These are phyloP conservation scores for Fraxinus excelsior DNA, from an alignment of 257 asterid species.

Conservation along the genomic window DNA sequence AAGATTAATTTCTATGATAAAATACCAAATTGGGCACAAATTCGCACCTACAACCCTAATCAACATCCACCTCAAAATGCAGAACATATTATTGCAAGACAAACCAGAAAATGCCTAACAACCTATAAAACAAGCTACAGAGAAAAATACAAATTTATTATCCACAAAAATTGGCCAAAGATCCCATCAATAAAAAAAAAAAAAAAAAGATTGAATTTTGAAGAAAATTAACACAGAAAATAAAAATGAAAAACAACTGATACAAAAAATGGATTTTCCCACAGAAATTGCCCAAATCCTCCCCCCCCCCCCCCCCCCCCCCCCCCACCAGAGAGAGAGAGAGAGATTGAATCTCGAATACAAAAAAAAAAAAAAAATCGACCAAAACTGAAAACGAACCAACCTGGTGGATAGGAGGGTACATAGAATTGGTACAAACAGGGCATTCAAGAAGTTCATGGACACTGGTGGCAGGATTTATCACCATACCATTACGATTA, in stretches of 20 bases:
- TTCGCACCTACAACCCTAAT: neutral
- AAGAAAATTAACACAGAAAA: no score
- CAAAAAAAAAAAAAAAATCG: neutral
- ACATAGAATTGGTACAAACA: constrained; percentile 55
- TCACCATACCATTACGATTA: constrained; percentile 29
- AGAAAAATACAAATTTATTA: no score
- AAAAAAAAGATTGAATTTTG: no score
- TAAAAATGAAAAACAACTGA: no score
- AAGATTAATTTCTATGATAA: no score
- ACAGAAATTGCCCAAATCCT: neutral
- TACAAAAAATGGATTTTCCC: neutral
- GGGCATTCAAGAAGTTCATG: constrained; percentile 65
- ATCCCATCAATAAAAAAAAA: neutral
- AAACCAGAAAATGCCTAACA: neutral
- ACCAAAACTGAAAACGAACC: neutral
- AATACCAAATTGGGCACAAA: neutral
- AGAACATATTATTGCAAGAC: neutral
- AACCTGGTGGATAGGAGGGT: constrained; percentile 48
- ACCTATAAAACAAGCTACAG: neutral
- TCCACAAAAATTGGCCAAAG: neutral
- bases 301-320: no score
- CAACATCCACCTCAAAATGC: neutral
- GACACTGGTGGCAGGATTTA: constrained; percentile 49
- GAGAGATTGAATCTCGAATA: neutral
- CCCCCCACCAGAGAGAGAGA: neutral